A percentile compares a stretch with the other conserved stretches of the same genome.
These are phyloP conservation scores for Vanilla planifolia DNA, from an alignment of 106 monocot species.

Conservation along the genomic window DNA sequence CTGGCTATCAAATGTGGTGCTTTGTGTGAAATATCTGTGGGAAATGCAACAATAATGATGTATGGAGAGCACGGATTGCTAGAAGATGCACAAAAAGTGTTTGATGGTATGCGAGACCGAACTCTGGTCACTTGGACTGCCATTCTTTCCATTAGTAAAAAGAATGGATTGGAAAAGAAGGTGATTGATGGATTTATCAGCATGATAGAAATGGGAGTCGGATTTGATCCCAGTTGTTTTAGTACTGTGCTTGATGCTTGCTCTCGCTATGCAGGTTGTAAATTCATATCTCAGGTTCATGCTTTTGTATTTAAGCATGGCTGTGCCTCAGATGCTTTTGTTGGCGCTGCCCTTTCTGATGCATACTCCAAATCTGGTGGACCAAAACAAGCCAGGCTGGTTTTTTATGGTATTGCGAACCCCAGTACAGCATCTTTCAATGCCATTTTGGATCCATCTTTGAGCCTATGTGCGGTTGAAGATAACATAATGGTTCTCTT, in stretches of 20 bases:
- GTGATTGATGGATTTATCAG: not conserved
- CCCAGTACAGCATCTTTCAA: conserved; percentile 11
- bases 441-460: conserved; percentile 6
- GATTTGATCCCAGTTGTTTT: conserved; percentile 17
- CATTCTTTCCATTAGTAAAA: not conserved
- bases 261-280: not conserved
- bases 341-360: conserved; percentile 12
- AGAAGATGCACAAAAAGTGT: conserved; percentile 15
- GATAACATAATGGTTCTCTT: conserved; percentile 9
- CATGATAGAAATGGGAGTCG: not conserved
- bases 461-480: not conserved
- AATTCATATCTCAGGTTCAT: conserved; percentile 8
- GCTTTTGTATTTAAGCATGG: conserved; percentile 5
- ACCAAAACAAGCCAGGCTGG: not conserved
- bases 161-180: not conserved
- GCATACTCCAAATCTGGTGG: conserved; percentile 14
- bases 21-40: conserved; percentile 11
- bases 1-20: conserved; percentile 14
- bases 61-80: conserved; percentile 11
- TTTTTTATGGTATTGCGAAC: conserved; percentile 2
- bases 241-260: conserved; percentile 18
- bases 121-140: conserved; percentile 16
- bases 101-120: conserved; percentile 1
- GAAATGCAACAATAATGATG: conserved; percentile 10
- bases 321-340: conserved; percentile 7